Conservation (phyloP, 345 rosid genomes). For the Camelina sativa region DNA sequence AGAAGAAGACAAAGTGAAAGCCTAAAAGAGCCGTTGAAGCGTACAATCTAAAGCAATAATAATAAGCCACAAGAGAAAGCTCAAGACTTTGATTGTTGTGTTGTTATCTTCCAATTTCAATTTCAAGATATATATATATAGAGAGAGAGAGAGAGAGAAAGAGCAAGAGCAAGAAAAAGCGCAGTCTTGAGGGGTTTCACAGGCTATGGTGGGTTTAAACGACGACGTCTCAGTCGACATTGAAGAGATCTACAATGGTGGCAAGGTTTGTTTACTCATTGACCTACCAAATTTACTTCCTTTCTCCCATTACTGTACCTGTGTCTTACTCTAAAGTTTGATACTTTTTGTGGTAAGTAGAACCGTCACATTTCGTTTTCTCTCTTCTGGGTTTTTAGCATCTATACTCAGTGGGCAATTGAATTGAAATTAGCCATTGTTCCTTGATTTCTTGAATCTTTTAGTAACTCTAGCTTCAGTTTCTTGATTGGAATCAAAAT, state of each 20-base stretch:
- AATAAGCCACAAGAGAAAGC: conserved; percentile 6
- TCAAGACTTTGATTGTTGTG: neutral
- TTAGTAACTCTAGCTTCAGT: neutral
- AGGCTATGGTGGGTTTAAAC: conserved; percentile 65
- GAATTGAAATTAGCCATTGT: neutral
- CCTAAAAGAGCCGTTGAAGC: conserved; percentile 47
- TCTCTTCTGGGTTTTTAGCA: conserved; percentile 22
- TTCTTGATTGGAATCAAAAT: conserved; percentile 14
- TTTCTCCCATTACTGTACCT: conserved; percentile 1
- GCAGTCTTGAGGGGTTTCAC: neutral
- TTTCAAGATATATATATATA: conserved; percentile 16
- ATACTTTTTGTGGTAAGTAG: too few relatives aligned
- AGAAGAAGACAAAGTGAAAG: conserved; percentile 38
- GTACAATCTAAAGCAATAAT: conserved; percentile 31
- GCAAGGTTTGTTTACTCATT: conserved; percentile 57
- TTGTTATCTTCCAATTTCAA: conserved; percentile 14
- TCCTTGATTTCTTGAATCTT: neutral
- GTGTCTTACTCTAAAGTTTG: too few relatives aligned
- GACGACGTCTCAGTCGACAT: conserved; percentile 64
- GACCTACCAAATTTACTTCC: conserved; percentile 24
- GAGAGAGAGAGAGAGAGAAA: neutral
- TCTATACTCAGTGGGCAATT: conserved; percentile 13
- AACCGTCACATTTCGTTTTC: conserved; percentile 21
- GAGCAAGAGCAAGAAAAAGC: neutral
- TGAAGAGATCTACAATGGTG: conserved; percentile 88